Evolutionary conservation across 75 land plant species (phyloP).

Genomic region (Larix kaempferi): DNA sequence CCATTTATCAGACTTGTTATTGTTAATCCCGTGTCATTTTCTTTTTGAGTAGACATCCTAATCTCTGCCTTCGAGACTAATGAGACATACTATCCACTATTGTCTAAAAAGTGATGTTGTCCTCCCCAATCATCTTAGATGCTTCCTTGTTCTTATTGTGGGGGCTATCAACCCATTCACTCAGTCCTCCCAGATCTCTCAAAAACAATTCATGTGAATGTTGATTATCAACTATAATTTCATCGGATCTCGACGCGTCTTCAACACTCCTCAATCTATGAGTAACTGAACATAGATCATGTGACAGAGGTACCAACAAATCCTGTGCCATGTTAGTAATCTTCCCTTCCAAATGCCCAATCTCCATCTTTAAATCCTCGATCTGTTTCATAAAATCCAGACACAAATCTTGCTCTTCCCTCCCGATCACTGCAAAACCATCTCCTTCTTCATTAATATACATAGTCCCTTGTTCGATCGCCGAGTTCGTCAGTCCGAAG

Average conservation of each 20-base stretch:
- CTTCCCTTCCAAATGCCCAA: constrained; percentile 8
- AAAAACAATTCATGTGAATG: background rate
- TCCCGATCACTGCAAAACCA: too few relatives aligned
- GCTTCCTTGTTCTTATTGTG: background rate
- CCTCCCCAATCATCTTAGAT: background rate
- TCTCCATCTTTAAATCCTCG: constrained; percentile 9
- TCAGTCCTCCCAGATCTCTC: constrained; percentile 8
- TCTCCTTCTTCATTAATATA: background rate
- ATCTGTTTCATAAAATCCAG: constrained; percentile 2
- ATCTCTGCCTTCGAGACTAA: background rate
- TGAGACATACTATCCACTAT: background rate
- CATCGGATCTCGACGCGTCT: background rate
- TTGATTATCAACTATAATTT: background rate
- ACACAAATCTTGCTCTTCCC: constrained; percentile 6
- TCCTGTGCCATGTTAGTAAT: constrained; percentile 2
- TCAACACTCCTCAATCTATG: constrained; percentile 10
- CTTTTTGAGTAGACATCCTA: background rate
- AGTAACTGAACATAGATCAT: constrained; percentile 9
- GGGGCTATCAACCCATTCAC: constrained; percentile 6
- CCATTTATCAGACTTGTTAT: background rate
- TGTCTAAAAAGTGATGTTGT: background rate
- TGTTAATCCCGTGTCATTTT: background rate
- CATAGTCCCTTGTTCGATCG: constrained; percentile 4
- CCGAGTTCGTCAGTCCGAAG: background rate
- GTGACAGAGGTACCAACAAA: constrained; percentile 1